Evolutionary conservation across 345 rosid species (phyloP).

Genomic region (Psidium guajava): DNA sequence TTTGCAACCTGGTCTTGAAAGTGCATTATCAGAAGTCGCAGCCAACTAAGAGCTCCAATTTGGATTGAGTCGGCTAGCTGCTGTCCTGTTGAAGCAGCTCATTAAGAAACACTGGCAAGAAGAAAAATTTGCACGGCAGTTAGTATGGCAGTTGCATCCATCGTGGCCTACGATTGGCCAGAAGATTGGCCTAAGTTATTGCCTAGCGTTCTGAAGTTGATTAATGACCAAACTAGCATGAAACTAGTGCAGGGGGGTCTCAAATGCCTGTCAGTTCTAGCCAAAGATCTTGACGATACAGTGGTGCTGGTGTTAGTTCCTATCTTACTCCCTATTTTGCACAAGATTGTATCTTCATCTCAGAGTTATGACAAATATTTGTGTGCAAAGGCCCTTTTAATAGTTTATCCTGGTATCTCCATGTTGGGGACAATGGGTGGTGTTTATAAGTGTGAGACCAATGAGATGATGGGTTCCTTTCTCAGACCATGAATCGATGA

Average conservation of each 20-base stretch:
- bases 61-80: conserved; percentile 91
- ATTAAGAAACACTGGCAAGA: conserved; percentile 89
- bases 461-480: conserved; percentile 44
- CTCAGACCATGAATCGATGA: conserved; percentile 65
- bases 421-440: conserved; percentile 78
- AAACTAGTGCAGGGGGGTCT: conserved; percentile 82
- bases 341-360: conserved; percentile 62
- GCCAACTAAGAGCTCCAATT: conserved; percentile 59
- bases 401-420: conserved; percentile 65
- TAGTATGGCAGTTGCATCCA: conserved; percentile 75
- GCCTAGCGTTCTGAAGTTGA: conserved; percentile 63
- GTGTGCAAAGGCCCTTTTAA: conserved; percentile 73
- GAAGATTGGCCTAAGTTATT: conserved; percentile 82
- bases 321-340: conserved; percentile 71
- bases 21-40: conserved; percentile 64
- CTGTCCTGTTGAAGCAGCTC: conserved; percentile 76
- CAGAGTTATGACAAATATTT: conserved; percentile 66
- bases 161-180: conserved; percentile 89
- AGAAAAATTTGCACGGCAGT: conserved; percentile 78
- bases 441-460: conserved; percentile 65
- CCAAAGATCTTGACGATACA: conserved; percentile 75
- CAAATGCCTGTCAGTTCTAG: conserved; percentile 76
- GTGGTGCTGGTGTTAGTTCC: conserved; percentile 66
- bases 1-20: conserved; percentile 92
- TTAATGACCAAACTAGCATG: conserved; percentile 44